Evolutionary conservation across 768 basidiomycete genomes (phyloP).

Genomic region (Macrolepiota dolichaula): DNA sequence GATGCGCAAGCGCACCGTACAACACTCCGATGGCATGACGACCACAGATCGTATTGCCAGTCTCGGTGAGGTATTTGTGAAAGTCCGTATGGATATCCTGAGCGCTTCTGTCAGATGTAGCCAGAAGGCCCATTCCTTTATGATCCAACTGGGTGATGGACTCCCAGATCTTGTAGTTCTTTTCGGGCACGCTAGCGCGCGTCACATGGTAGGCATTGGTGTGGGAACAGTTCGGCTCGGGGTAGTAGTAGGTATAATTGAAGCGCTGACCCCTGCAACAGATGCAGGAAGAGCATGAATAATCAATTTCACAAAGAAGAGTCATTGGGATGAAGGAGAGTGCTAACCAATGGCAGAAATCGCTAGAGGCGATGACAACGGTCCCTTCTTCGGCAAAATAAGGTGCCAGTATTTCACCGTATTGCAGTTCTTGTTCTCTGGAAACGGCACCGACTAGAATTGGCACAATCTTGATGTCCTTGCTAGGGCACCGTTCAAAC

Average conservation of each 20-base stretch:
- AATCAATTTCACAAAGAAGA: neutral
- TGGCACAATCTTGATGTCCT: slow-evolving; percentile 81
- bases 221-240: slow-evolving; percentile 43
- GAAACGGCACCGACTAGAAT: slow-evolving; percentile 84
- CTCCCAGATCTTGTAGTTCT: slow-evolving; percentile 67
- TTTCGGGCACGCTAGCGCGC: slow-evolving; percentile 33
- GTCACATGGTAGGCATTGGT: slow-evolving; percentile 50
- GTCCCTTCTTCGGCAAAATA: slow-evolving; percentile 79
- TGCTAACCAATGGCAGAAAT: slow-evolving; percentile 95
- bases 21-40: slow-evolving; percentile 94
- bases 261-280: slow-evolving; percentile 74
- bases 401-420: slow-evolving; percentile 72
- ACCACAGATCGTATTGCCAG: slow-evolving; percentile 96
- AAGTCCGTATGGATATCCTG: slow-evolving; percentile 60
- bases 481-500: slow-evolving; percentile 31
- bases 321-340: neutral
- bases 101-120: slow-evolving; percentile 48
- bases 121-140: slow-evolving; percentile 77
- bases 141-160: slow-evolving; percentile 85
- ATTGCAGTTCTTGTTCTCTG: slow-evolving; percentile 53
- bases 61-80: slow-evolving; percentile 61
- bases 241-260: slow-evolving; percentile 85
- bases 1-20: slow-evolving; percentile 64
- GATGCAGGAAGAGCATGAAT: neutral
- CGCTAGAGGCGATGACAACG: slow-evolving; percentile 87